Base-by-base conservation (phyloP, 2,329 filamentous ascomycete species). In the Onygenales sp. region DNA sequence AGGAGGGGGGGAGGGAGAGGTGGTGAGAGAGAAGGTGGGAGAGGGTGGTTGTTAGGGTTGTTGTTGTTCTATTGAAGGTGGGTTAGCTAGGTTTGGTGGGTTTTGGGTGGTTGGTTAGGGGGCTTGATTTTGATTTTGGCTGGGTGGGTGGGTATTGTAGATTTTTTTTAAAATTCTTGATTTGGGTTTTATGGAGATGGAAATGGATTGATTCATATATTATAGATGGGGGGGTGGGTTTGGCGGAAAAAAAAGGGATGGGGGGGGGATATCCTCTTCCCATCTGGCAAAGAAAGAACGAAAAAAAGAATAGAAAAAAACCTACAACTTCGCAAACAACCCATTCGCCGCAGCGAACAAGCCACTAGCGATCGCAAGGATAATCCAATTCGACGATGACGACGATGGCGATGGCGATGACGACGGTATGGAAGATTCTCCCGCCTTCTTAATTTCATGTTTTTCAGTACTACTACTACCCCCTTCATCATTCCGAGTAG, bases 261-360 rank as follows among this genome's bases (percentile, higher is more conserved):
- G 21, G 21, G 21, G 2, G 21, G 2, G 2, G 1, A 27, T 39
- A 39, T 39, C 21, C 6, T 31, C 37, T 21, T 32, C 32, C 11
- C 31, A 13, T 11, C 6, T 4, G 2, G 6, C 6, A n/a, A 39
- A 14, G 42, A 47, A 11, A 43, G 32, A 11, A 33, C 3, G 7
- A 10, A 32, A 6, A 7, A 32, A 45, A 39, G 7, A 6, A 31
- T n/a, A 48, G 14, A 13, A 11, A 31, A 51, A 36, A 31, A 63
- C 67, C 42, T 71, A 82, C 78, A 85, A 72, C 67, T 85, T 85
- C 9, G 82, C 82, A 65, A 85, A 85, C n/a, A 84, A 76, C 49
- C 82, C 82, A 59, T 85, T 85, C 61, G 82, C 72, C 9, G 82
- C 81, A 14, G 82, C 82, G 63, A 81, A 85, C 42, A 76, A 74